These are phyloP conservation scores for Moesziomyces antarcticus DNA, from an alignment of 1,284 basidiomycete genomes.

Conservation along the genomic window DNA sequence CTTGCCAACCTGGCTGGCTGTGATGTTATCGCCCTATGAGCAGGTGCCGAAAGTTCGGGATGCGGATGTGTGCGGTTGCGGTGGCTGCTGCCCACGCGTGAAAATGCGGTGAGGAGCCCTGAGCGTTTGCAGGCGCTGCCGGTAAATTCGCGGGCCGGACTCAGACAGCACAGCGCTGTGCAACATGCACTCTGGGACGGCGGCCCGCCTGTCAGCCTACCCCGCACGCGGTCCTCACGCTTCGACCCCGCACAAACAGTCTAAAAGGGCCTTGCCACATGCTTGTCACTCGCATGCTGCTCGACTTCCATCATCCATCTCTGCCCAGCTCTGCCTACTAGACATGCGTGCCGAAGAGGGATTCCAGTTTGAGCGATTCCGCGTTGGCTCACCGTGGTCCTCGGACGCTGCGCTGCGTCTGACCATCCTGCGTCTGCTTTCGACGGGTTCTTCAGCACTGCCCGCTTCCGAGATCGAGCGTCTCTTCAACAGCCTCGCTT, in stretches of 20 bases:
- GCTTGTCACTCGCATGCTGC: not conserved
- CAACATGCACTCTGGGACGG: not conserved
- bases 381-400: constrained; percentile 41
- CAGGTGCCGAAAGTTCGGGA: too few species aligned
- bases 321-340: not conserved
- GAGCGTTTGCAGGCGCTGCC: too few species aligned
- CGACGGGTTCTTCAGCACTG: constrained; percentile 12
- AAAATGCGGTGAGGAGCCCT: too few species aligned
- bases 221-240: not conserved
- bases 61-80: too few species aligned
- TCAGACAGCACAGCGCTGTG: too few species aligned
- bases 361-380: constrained; percentile 46
- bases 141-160: too few species aligned
- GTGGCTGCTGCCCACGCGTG: too few species aligned
- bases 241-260: not conserved
- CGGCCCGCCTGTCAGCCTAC: not conserved
- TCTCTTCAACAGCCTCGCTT: constrained; percentile 24
- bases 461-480: constrained; percentile 7
- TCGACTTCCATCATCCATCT: not conserved
- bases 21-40: too few species aligned
- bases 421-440: constrained; percentile 40
- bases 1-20: too few species aligned
- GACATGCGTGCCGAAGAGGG: constrained; percentile 47
- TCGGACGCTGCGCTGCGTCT: constrained; percentile 38
- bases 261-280: not conserved